A percentile compares a stretch with the other conserved stretches of the same genome.
phyloP scores from a whole-genome alignment of 352 stramenopile genomes.

The Phytophthora europaea region DNA sequence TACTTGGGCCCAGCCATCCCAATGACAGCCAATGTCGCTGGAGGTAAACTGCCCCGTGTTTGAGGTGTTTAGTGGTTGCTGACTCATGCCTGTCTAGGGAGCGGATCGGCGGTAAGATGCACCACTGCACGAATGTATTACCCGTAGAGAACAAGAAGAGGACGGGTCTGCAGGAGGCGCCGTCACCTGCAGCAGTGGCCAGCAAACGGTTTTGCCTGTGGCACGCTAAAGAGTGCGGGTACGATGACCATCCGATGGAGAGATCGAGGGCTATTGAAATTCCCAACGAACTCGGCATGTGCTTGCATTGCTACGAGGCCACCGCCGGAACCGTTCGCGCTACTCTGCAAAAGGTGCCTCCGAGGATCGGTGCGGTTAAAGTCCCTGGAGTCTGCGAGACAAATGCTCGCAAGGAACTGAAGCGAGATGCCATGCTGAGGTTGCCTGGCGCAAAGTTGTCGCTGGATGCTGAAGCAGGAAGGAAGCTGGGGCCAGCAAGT shows the following conservation, averaged over 20 bases:
- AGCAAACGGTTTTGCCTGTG: constrained; percentile 53
- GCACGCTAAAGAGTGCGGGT: constrained; percentile 62
- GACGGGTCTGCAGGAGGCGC: not conserved
- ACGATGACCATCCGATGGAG: constrained; percentile 58
- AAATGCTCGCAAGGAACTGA: constrained; percentile 25
- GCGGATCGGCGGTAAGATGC: constrained; percentile 54
- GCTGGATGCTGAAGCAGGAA: not conserved
- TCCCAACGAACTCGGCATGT: constrained; percentile 67
- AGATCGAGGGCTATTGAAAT: constrained; percentile 61
- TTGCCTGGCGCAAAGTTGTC: constrained; percentile 3
- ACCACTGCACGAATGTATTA: constrained; percentile 60
- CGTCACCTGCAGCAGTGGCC: not conserved
- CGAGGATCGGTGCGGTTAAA: constrained; percentile 47
- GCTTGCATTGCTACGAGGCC: constrained; percentile 64
- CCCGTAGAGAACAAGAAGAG: constrained; percentile 31
- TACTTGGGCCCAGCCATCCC: constrained; percentile 11
- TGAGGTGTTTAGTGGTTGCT: not conserved
- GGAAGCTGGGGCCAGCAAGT: constrained; percentile 27
- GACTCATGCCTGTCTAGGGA: constrained; percentile 32
- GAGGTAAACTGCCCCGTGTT: constrained; percentile 30
- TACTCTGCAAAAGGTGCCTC: constrained; percentile 60
- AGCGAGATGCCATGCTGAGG: constrained; percentile 33
- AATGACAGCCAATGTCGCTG: constrained; percentile 42
- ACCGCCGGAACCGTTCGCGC: constrained; percentile 51
- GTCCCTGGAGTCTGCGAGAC: constrained; percentile 53